phyloP scores from a whole-genome alignment of 202 grass and related monocot species.

The Saccharum hybrid region DNA sequence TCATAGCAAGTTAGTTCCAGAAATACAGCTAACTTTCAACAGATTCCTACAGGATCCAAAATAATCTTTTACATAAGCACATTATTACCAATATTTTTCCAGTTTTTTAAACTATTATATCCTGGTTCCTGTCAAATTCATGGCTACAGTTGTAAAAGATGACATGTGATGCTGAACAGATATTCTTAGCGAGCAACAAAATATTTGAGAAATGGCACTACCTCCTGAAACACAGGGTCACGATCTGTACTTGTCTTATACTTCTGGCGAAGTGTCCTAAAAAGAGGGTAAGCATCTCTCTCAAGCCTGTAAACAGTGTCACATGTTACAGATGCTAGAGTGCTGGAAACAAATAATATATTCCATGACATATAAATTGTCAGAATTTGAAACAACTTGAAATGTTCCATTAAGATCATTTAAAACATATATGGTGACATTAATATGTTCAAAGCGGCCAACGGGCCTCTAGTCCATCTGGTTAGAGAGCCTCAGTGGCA shows the following conservation, averaged over 20 bases:
- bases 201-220: slow-evolving; percentile 34
- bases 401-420: slow-evolving; percentile 15
- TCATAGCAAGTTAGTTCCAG: slow-evolving; percentile 20
- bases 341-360: slow-evolving; percentile 30
- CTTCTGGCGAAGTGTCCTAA: slow-evolving; percentile 88
- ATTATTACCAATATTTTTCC: slow-evolving; percentile 34
- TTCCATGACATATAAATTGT: neutral
- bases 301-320: slow-evolving; percentile 71
- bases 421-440: neutral
- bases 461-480: too few relatives aligned
- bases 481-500: too few relatives aligned
- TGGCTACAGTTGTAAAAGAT: slow-evolving; percentile 13
- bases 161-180: neutral
- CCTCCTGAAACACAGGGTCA: slow-evolving; percentile 90
- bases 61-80: slow-evolving; percentile 4
- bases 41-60: slow-evolving; percentile 17
- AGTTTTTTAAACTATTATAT: neutral
- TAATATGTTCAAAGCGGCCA: neutral
- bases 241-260: slow-evolving; percentile 85
- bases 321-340: slow-evolving; percentile 25
- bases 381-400: neutral
- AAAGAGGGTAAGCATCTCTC: slow-evolving; percentile 94
- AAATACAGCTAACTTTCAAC: neutral
- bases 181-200: slow-evolving; percentile 26
- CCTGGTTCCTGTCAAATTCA: slow-evolving; percentile 12